phyloP scores from a whole-genome alignment of 2,329 filamentous ascomycete genomes.

The Alternaria solani region DNA sequence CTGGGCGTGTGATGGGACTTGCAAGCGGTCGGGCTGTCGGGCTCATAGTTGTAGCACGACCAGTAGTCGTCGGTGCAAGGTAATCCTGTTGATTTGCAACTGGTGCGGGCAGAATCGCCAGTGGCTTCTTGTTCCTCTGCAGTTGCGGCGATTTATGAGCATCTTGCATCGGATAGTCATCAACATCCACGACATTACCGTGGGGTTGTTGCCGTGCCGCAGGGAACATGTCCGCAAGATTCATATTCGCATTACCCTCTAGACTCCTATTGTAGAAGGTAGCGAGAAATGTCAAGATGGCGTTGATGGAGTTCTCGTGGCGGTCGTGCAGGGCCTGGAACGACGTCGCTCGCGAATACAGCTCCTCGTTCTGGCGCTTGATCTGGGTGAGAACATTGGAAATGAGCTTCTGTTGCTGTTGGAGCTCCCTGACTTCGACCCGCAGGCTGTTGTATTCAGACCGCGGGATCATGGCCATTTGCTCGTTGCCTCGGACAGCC shows the following conservation, averaged over 20 bases:
- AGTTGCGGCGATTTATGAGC: conserved; percentile 43
- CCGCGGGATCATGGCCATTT: conserved; percentile 64
- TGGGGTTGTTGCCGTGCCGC: conserved; percentile 66
- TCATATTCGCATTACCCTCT: conserved; percentile 80
- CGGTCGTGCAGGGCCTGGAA: conserved; percentile 93
- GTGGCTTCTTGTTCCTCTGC: conserved; percentile 50
- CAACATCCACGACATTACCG: conserved; percentile 69
- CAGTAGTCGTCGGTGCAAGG: conserved; percentile 24
- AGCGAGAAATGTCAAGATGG: conserved; percentile 95
- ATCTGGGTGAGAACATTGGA: conserved; percentile 81
- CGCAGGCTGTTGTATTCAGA: conserved; percentile 81
- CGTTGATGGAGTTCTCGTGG: conserved; percentile 98
- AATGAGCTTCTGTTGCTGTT: conserved; percentile 86
- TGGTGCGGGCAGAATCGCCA: conserved; percentile 49
- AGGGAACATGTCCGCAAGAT: conserved; percentile 84
- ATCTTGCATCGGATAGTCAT: conserved; percentile 59
- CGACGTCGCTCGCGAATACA: conserved; percentile 85
- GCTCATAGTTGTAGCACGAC: conserved; percentile 45
- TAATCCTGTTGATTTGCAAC: conserved; percentile 39
- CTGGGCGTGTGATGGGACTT: conserved; percentile 35
- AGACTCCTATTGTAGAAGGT: conserved; percentile 95
- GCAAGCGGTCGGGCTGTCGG: conserved; percentile 37
- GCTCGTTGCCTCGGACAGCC: conserved; percentile 49
- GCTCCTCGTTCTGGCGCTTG: conserved; percentile 83
- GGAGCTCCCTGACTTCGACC: conserved; percentile 80